Evolutionary conservation across 2,329 filamentous ascomycete genomes (phyloP), one percentile per base, ranked within the genome.

Genomic region (Didymella sp.): DNA sequence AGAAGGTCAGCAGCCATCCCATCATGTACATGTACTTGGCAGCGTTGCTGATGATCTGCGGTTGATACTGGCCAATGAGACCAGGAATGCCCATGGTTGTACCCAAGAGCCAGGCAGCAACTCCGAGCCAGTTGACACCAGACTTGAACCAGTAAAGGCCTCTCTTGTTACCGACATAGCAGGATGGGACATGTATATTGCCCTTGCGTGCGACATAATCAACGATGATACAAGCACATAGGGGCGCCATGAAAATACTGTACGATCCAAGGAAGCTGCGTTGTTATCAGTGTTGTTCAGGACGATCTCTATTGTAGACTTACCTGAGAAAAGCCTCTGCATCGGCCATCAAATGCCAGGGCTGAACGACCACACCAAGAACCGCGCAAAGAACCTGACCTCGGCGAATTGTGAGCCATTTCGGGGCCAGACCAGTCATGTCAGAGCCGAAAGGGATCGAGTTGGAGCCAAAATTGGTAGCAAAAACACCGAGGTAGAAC

Each of bases 381-480:
- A 80, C 44, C 12, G 71, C 71, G 51, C 77, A 79, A 9, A 72
- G 46, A 4, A 80, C 60, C 59, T 79, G 77, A 15, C 79, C 79
- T 19, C 79, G 68, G 6, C 72, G 68, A 53, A 81, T 81, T 12
- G 73, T 80, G 48, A 81, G 70, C 58, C 77, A 80, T 27, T 67
- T 68, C 0, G 79, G 79, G 19, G 79, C 72, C 0, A 80, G 67
- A 8, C 76, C 76, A 0, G 73, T 77, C 58, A 79, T 70, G 51
- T 81, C 79, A 22, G 73, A 70, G 17, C 77, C 78, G 38, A 77
- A 74, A 0, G 77, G 77, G 43, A 80, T 75, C 0, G 75, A 73
- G 57, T 80, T 80, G 35, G 73, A 70, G 5, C 71, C 73, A 11
- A 79, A 72, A 51, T 81, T 81, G 27, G 78, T 81, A 37, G 73